A percentile compares a stretch with the other conserved stretches of the same genome.
phyloP scores from a whole-genome alignment of 108 stramenopile genomes.

The Poteriospumella lacustris region DNA sequence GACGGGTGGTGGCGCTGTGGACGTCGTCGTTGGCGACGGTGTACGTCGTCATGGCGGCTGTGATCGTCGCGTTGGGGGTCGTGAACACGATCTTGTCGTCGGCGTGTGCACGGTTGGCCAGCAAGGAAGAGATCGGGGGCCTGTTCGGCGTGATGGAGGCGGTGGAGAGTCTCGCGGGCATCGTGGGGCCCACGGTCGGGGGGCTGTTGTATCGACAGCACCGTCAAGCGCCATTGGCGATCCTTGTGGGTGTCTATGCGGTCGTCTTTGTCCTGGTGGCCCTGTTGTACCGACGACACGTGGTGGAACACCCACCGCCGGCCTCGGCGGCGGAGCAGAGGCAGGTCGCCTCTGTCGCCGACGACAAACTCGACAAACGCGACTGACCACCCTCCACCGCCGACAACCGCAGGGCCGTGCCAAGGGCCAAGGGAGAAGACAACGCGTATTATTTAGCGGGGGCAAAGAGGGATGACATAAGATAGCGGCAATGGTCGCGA shows the following conservation, averaged over 20 bases:
- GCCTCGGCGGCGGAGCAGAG: no score
- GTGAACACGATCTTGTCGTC: constrained; percentile 70
- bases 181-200: background rate
- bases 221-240: background rate
- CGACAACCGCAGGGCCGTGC: background rate
- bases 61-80: constrained; percentile 67
- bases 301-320: no score
- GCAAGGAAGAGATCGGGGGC: background rate
- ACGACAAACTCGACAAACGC: background rate
- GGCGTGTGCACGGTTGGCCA: constrained; percentile 35
- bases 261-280: background rate
- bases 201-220: background rate
- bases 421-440: background rate
- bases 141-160: background rate
- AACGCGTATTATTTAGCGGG: background rate
- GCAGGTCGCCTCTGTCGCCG: no score
- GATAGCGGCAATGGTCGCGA: background rate
- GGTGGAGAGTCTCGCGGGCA: background rate
- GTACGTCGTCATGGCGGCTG: constrained; percentile 57
- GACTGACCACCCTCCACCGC: background rate
- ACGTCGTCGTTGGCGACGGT: constrained; percentile 52
- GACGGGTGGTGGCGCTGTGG: constrained; percentile 62
- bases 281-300: background rate
- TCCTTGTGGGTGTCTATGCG: background rate
- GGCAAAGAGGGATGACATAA: background rate